phyloP scores from a whole-genome alignment of 768 basidiomycete genomes.

The Trametes gibbosa region DNA sequence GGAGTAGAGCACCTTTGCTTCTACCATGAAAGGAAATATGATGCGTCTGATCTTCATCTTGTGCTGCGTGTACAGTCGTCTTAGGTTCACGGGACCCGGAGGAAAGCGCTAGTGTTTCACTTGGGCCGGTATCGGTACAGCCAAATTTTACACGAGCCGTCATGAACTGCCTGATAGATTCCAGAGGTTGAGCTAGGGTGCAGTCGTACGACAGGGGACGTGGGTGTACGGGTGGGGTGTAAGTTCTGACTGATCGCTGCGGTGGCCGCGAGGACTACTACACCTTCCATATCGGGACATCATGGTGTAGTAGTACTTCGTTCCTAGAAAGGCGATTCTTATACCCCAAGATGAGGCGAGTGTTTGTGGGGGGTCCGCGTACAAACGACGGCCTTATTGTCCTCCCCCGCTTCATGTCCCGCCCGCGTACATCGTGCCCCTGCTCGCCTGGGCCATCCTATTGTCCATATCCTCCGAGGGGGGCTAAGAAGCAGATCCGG shows the following conservation, averaged over 20 bases:
- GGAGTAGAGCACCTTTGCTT: too few relatives aligned
- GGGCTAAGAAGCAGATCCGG: neutral
- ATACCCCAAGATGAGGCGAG: neutral
- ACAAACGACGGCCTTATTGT: slow-evolving; percentile 1
- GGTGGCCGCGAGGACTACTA: neutral
- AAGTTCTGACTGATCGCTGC: neutral
- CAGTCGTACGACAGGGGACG: too few relatives aligned
- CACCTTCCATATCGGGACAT: slow-evolving; percentile 7
- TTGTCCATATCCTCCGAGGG: neutral
- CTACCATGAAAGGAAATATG: too few relatives aligned
- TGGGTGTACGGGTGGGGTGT: too few relatives aligned
- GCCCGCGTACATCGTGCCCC: neutral
- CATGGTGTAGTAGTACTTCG: neutral
- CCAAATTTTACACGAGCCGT: too few relatives aligned
- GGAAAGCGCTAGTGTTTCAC: too few relatives aligned
- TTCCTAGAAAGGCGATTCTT: neutral
- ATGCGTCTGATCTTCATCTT: too few relatives aligned
- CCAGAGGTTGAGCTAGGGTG: too few relatives aligned
- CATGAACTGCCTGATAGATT: too few relatives aligned
- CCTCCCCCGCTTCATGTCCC: slow-evolving; percentile 2
- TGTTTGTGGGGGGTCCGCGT: neutral
- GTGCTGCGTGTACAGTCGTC: too few relatives aligned
- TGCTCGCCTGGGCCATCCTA: neutral
- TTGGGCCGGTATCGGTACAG: too few relatives aligned
- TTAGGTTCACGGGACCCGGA: too few relatives aligned